Evolutionary conservation across 2,329 filamentous ascomycete genomes (phyloP).

Genomic region (Botrytis elliptica): DNA sequence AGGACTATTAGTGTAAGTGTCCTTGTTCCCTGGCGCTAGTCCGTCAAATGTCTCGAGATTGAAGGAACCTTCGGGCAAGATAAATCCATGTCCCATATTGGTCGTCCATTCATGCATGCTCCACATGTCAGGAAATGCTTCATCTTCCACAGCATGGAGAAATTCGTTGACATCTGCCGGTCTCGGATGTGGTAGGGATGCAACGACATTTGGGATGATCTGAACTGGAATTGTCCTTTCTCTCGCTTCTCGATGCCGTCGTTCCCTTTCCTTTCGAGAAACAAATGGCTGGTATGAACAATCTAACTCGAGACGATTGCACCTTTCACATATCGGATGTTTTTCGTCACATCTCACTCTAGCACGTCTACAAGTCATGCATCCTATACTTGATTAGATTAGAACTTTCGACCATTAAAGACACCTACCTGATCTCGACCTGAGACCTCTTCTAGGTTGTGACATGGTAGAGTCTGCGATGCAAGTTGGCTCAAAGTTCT

Average conservation of each 20-base stretch:
- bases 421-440: conserved; percentile 4
- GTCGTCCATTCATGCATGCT: conserved; percentile 3
- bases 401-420: background rate
- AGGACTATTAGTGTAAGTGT: background rate
- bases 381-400: conserved; percentile 3
- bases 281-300: background rate
- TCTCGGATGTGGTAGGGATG: background rate
- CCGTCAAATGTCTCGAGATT: background rate
- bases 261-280: background rate
- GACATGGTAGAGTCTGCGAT: background rate
- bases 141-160: background rate
- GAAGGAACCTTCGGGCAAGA: background rate
- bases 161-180: background rate
- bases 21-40: background rate
- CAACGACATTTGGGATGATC: background rate
- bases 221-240: background rate
- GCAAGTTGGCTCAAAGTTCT: background rate
- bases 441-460: background rate
- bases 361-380: conserved; percentile 14
- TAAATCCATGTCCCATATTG: background rate
- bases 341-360: conserved; percentile 15
- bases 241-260: conserved; percentile 6
- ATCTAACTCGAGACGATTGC: background rate
- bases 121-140: background rate
- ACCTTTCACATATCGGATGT: conserved; percentile 15